Evolutionary conservation across 257 asterid species (phyloP).

Genomic region (Solanum tarapatanum): DNA sequence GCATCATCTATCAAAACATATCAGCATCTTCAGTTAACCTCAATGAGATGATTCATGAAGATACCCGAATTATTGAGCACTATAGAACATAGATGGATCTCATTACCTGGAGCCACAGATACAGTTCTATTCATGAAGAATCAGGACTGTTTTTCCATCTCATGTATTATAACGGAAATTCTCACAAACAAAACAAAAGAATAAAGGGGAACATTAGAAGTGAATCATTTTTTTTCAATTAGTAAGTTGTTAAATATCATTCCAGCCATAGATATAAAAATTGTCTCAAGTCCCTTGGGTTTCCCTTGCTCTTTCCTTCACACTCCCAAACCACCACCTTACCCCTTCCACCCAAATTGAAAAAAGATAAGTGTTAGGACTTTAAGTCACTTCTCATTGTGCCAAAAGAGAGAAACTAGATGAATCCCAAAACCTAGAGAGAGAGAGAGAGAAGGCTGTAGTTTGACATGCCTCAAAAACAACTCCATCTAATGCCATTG

Average conservation of each 20-base stretch:
- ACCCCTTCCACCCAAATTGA: not conserved
- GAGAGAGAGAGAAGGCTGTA: not conserved
- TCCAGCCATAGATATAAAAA: not conserved
- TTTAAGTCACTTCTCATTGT: not conserved
- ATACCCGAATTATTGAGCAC: not conserved
- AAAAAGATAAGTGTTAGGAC: not conserved
- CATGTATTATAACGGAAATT: not conserved
- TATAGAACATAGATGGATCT: not conserved
- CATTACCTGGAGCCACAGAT: not conserved
- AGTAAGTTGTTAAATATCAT: not conserved
- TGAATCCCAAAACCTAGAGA: not conserved
- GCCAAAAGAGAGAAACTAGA: not conserved
- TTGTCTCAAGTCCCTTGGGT: not conserved
- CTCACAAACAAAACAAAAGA: not conserved
- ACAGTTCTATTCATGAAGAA: not conserved
- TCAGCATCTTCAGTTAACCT: not conserved
- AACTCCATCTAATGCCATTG: conserved; percentile 72
- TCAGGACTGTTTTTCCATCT: not conserved
- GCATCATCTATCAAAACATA: not conserved
- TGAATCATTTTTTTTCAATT: not conserved
- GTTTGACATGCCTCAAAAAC: conserved; percentile 42
- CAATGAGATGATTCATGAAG: not conserved
- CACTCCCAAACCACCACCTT: not conserved
- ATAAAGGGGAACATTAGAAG: not conserved
- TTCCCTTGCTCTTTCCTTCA: not conserved